Evolutionary conservation across 495 filamentous ascomycete species (phyloP).

Genomic region (Podospora anserina): DNA sequence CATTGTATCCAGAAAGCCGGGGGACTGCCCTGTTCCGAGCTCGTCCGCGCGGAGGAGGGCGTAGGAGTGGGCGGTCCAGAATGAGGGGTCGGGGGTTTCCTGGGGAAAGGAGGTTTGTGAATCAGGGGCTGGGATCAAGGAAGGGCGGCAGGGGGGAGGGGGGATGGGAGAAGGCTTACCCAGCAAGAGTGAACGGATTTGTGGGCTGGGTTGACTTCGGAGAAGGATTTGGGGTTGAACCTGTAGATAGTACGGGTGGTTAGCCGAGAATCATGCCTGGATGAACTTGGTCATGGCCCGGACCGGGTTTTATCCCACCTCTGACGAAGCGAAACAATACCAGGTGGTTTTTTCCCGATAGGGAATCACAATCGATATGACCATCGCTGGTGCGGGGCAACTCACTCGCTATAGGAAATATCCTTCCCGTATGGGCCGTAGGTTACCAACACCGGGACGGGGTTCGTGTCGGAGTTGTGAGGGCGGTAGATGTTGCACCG

Average conservation of each 20-base stretch:
- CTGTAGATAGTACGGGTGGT: slow-evolving; percentile 8
- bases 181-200: slow-evolving; percentile 54
- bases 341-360: no score
- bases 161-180: slow-evolving; percentile 16
- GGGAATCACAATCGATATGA: background rate
- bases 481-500: slow-evolving; percentile 25
- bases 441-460: slow-evolving; percentile 50
- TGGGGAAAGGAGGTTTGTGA: no score
- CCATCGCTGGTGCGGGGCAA: background rate
- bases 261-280: background rate
- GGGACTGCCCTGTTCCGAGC: slow-evolving; percentile 56
- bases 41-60: slow-evolving; percentile 60
- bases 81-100: slow-evolving; percentile 61
- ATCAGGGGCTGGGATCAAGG: no score
- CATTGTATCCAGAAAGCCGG: slow-evolving; percentile 60
- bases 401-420: slow-evolving; percentile 43
- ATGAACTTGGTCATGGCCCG: no score
- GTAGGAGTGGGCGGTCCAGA: slow-evolving; percentile 61
- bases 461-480: slow-evolving; percentile 21
- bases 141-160: no score
- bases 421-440: slow-evolving; percentile 68
- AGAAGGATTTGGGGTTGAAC: slow-evolving; percentile 44
- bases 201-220: slow-evolving; percentile 49
- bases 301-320: no score
- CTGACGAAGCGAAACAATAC: no score